Percentiles rank a stretch among this genome's conserved stretches.
These are phyloP conservation scores for Phlyctochytrium arcticum DNA, from an alignment of 192 early-diverging fungal species.

Conservation along the genomic window DNA sequence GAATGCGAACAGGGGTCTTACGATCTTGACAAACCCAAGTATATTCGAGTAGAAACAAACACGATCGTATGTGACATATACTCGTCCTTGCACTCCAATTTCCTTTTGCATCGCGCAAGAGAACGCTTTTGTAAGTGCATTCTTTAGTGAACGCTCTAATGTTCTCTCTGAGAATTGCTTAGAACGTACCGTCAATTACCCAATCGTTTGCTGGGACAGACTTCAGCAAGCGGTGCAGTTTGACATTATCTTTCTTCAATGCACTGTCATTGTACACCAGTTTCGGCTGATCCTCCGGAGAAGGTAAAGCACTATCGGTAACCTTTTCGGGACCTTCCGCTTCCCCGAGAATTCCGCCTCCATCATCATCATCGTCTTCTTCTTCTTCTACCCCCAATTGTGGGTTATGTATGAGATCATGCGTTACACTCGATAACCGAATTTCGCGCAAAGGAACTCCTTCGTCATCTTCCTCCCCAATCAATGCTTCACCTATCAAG, in stretches of 20 bases:
- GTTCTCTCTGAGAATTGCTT: no score
- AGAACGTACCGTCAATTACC: conserved; percentile 33
- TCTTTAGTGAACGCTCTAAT: no score
- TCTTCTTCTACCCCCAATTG: not conserved
- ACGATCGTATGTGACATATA: conserved; percentile 56
- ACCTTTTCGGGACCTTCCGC: not conserved
- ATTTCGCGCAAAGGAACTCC: conserved; percentile 10
- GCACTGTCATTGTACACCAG: conserved; percentile 27
- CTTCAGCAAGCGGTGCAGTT: conserved; percentile 39
- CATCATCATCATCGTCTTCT: conserved; percentile 28
- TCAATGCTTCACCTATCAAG: not conserved
- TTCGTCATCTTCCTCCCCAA: conserved; percentile 18
- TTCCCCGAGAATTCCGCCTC: not conserved
- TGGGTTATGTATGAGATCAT: no score
- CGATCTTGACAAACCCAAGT: conserved; percentile 57
- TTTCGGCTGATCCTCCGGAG: not conserved
- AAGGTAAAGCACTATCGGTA: no score
- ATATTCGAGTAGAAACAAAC: conserved; percentile 63
- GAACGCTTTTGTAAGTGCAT: conserved; percentile 26
- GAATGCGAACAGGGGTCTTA: conserved; percentile 13
- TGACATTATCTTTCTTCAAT: conserved; percentile 27
- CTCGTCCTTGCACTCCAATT: conserved; percentile 43
- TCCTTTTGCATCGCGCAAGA: conserved; percentile 36
- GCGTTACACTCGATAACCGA: not conserved
- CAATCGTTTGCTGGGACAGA: conserved; percentile 39